A percentile compares a stretch with the other conserved stretches of the same genome.
Evolutionary conservation across 108 stramenopile genomes (phyloP).

Genomic region (Stephanodiscus triporus): DNA sequence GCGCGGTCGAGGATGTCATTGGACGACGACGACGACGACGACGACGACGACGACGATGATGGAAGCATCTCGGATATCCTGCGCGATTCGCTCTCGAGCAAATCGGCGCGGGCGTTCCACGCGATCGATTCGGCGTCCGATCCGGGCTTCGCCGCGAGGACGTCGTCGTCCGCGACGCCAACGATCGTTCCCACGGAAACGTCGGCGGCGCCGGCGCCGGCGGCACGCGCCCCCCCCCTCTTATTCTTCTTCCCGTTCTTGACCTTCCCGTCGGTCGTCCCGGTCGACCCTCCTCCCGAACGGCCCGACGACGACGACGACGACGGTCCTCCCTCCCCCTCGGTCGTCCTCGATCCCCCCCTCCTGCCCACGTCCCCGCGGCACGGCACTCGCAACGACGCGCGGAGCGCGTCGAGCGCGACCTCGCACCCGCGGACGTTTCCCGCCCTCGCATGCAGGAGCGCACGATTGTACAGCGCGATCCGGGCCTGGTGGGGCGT

Average conservation of each 20-base stretch:
- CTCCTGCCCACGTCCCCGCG: slow-evolving; percentile 22
- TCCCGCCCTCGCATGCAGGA: slow-evolving; percentile 50
- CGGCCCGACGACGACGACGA: background rate
- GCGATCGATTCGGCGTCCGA: slow-evolving; percentile 38
- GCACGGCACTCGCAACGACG: slow-evolving; percentile 39
- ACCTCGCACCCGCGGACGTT: slow-evolving; percentile 42
- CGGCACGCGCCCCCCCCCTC: background rate
- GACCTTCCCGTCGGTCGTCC: background rate
- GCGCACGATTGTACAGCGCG: slow-evolving; percentile 46
- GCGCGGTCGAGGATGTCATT: slow-evolving; percentile 30
- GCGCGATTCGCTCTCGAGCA: slow-evolving; percentile 43
- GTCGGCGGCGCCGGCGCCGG: background rate
- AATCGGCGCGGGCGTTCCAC: slow-evolving; percentile 45
- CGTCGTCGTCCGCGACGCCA: slow-evolving; percentile 22
- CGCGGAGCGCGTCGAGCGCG: slow-evolving; percentile 43
- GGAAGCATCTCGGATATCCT: slow-evolving; percentile 7
- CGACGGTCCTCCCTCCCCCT: background rate
- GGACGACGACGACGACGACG: background rate
- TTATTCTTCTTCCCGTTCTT: slow-evolving; percentile 41
- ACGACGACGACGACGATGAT: background rate
- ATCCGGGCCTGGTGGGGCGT: slow-evolving; percentile 53
- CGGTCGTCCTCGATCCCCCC: background rate
- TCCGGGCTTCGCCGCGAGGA: slow-evolving; percentile 40
- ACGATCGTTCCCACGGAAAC: background rate
- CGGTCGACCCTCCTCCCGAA: slow-evolving; percentile 3